Conservation (phyloP, 179 eudicot genomes). For the Actinidia arguta region DNA sequence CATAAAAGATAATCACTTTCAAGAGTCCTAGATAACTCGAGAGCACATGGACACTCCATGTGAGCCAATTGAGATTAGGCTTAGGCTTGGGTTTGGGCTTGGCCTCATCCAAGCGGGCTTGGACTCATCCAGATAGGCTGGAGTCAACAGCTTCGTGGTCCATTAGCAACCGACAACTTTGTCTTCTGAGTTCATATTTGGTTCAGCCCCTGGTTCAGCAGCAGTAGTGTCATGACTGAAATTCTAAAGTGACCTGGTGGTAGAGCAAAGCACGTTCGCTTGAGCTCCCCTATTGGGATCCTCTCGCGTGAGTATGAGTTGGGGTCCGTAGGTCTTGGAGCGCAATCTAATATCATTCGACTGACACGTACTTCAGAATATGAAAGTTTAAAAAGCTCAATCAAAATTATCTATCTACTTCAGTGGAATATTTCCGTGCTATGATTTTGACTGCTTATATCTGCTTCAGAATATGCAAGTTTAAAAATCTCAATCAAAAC, state of each 20-base stretch:
- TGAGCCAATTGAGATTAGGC: too few relatives aligned
- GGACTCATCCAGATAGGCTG: too few relatives aligned
- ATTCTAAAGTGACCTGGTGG: not conserved
- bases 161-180: too few relatives aligned
- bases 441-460: slow-evolving; percentile 8
- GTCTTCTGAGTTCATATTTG: too few relatives aligned
- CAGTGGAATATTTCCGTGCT: not conserved
- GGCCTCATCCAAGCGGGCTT: too few relatives aligned
- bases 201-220: too few relatives aligned
- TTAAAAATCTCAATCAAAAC: not conserved
- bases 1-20: too few relatives aligned
- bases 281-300: not conserved
- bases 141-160: too few relatives aligned
- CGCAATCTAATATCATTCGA: slow-evolving; percentile 1
- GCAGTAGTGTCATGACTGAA: not conserved
- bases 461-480: not conserved
- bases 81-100: too few relatives aligned
- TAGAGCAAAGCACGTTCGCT: not conserved
- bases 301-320: not conserved
- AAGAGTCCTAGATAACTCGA: too few relatives aligned
- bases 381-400: slow-evolving; percentile 3
- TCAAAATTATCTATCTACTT: not conserved
- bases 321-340: slow-evolving; percentile 11
- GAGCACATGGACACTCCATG: too few relatives aligned
- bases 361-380: slow-evolving; percentile 21